Evolutionary conservation across 108 stramenopile species (phyloP).

Genomic region (Epithemia pelagica): DNA sequence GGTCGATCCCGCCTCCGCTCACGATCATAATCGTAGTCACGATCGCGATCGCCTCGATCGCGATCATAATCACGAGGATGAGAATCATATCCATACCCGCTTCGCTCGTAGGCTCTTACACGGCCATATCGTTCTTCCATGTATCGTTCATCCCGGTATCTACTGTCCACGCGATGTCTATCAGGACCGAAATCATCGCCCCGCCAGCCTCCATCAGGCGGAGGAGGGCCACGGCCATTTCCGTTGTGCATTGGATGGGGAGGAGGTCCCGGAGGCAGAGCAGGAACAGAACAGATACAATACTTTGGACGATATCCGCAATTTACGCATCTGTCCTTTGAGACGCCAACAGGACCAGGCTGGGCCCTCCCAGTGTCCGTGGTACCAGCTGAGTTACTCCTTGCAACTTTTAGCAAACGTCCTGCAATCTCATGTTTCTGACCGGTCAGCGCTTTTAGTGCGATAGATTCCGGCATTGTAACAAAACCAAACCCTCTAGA

Average conservation of each 20-base stretch:
- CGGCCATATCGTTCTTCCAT: slow-evolving; percentile 1
- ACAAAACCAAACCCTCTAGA: slow-evolving; percentile 87
- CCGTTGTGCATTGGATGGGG: slow-evolving; percentile 18
- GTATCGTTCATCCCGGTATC: neutral
- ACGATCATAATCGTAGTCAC: slow-evolving; percentile 8
- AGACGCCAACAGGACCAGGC: slow-evolving; percentile 13
- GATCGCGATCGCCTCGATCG: slow-evolving; percentile 17
- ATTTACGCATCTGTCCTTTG: slow-evolving; percentile 54
- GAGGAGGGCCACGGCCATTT: slow-evolving; percentile 30
- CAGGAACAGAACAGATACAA: slow-evolving; percentile 56
- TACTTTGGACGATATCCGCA: slow-evolving; percentile 85
- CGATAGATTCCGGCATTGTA: slow-evolving; percentile 63
- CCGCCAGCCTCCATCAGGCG: slow-evolving; percentile 22
- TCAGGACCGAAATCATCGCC: slow-evolving; percentile 40
- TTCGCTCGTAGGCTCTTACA: slow-evolving; percentile 16
- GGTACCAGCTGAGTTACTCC: slow-evolving; percentile 74
- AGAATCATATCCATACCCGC: slow-evolving; percentile 18
- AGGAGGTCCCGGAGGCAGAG: slow-evolving; percentile 27
- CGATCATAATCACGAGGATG: slow-evolving; percentile 20
- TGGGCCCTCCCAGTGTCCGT: slow-evolving; percentile 35
- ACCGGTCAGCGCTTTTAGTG: slow-evolving; percentile 47
- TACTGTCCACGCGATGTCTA: slow-evolving; percentile 29
- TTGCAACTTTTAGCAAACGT: slow-evolving; percentile 71
- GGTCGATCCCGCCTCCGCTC: slow-evolving; percentile 5
- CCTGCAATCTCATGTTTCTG: slow-evolving; percentile 70